Percentiles rank a stretch among this genome's conserved stretches.
Conservation (phyloP, 129 eudicot species). For the Pseudognaphalium luteoalbum region DNA sequence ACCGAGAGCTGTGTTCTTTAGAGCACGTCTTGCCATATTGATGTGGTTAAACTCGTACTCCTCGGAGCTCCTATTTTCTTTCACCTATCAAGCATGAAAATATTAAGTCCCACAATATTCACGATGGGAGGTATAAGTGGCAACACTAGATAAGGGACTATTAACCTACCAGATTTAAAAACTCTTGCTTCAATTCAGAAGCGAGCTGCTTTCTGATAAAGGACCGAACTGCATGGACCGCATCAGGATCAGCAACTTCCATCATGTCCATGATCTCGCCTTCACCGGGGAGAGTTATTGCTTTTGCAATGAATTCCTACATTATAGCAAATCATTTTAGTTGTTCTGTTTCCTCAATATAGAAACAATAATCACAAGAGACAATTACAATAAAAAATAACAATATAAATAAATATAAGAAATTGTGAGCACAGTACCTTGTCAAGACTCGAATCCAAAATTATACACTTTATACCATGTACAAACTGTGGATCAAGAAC, state of each 20-base stretch:
- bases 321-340: slow-evolving; percentile 7
- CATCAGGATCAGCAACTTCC: slow-evolving; percentile 97
- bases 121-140: background rate
- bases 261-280: slow-evolving; percentile 98
- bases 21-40: slow-evolving; percentile 91
- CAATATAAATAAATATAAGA: background rate
- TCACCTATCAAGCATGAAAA: slow-evolving; percentile 50
- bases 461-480: slow-evolving; percentile 76
- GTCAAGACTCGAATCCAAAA: slow-evolving; percentile 73
- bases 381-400: background rate
- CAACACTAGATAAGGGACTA: background rate
- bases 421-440: slow-evolving; percentile 45
- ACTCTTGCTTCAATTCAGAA: slow-evolving; percentile 61
- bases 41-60: slow-evolving; percentile 59
- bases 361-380: background rate
- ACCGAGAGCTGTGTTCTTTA: slow-evolving; percentile 86
- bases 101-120: slow-evolving; percentile 7
- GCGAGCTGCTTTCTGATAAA: slow-evolving; percentile 89
- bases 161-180: slow-evolving; percentile 52
- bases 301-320: slow-evolving; percentile 94
- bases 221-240: slow-evolving; percentile 87
- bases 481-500: slow-evolving; percentile 66
- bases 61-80: slow-evolving; percentile 65
- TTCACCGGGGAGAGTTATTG: slow-evolving; percentile 83
- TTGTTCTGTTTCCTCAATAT: background rate